Base-by-base conservation (phyloP, 306 rosid genomes). In the Astragalus membranaceus region DNA sequence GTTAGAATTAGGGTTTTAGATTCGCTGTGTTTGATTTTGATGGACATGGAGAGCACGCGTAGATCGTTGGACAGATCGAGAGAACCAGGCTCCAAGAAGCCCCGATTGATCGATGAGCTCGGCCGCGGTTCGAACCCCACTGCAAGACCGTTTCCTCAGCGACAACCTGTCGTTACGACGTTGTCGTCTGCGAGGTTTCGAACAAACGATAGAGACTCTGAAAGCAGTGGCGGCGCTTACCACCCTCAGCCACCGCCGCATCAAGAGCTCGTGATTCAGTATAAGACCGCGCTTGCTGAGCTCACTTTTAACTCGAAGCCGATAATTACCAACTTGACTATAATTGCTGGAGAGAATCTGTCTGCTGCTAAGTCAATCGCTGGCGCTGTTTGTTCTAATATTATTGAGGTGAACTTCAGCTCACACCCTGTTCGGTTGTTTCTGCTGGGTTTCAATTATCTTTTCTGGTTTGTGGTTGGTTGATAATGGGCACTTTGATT, bases 251-350 rank as follows among this genome's bases (percentile, higher is more conserved):
- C 85, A 32, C 93, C 50, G 79, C 92, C 66, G 72, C 91, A 94
- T 43, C 97, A 87, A 53, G 99, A 91, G 79, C 99, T 95, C 4
- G 91, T 91, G 64, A 56, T 79, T 74, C 97, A 87, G 89, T 95
- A 95, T 74, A 86, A 71, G 81, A 84, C 92, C 10, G 99, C 99
- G 26, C 82, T 95, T 2, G 95, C 91, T 43, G 99, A 95, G 80
- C 92, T 95, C 29, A 95, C 99, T n/a, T 91, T 91, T 77, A 95
- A 95, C 79, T 91, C 97, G 12, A 95, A 95, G 52, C 99, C 97
- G 0, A 95, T 95, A 35, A 95, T 95, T 67, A 95, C 99, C 3
- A 95, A 91, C 58, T 77, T 95, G 93, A 95, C 99, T 32, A 95
- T 95, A 67, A 95, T 95, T 30, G 99, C 99, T 0, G 99, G 97